Evolutionary conservation across 305 asterid genomes (phyloP), one percentile per base, ranked within the genome.

Genomic region (Andrographis paniculata): DNA sequence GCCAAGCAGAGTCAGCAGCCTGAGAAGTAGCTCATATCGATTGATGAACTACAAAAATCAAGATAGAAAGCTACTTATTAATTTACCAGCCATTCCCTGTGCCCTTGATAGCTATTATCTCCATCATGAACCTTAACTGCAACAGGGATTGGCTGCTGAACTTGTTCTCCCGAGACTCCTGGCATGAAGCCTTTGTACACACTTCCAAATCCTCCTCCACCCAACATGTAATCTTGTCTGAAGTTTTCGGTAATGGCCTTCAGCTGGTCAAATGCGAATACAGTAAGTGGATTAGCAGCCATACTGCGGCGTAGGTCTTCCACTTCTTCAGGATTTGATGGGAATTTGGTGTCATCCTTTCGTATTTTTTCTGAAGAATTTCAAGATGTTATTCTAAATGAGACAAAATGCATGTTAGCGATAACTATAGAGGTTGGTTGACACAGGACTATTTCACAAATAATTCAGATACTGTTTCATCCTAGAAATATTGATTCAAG

Each of bases 81-180:
- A 54, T 22, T 68, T 61, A 89, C 97, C 91, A 89, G 91, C 95
- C 97, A 89, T 53, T 85, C 97, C 65, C 94, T 70, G 60, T 89
- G 97, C 36, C 97, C 97, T 76, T 89, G 95, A 73, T 60, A 65
- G 37, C 98, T 89, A 49, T 85, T 82, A 58, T 82, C 92, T 42
- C 98, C 94, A 23, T 80, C 86, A 52, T 89, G 98, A 67, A 89
- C 95, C 75, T 89, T 89, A 50, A 80, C 91, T 50, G 96, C 96
- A 20, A 89, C 96, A 0, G 91, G 60, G 65, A 57, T 60, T 7
- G 82, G 59, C 30, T 24, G n/a, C 40, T 70, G 63, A 19, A 69
- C 49, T 31, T 76, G 84, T 35, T 71, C 49, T 52, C 62, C 56
- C 24, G 59, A 50, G 43, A 68, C 83, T 20, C 69, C 73, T 8